Conservation (phyloP, 75 land plant species). For the Selaginella tamariscina region DNA sequence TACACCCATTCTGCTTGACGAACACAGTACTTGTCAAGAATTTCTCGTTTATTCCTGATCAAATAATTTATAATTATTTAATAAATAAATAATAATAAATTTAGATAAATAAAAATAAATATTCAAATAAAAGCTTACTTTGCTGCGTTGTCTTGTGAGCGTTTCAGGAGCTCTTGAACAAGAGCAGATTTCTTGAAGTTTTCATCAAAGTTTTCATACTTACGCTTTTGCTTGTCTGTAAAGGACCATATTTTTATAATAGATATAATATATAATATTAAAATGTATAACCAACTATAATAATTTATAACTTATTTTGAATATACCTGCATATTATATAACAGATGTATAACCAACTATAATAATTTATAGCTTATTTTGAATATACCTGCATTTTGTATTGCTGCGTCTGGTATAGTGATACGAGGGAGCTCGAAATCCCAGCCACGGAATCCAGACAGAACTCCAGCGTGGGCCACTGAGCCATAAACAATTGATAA, state of each 20-base stretch:
- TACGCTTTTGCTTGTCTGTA: background rate
- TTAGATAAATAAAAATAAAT: too few relatives aligned
- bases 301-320: too few relatives aligned
- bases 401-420: background rate
- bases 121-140: background rate
- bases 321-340: too few relatives aligned
- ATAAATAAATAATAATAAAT: background rate
- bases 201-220: background rate
- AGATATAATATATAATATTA: background rate
- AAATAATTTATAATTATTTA: background rate
- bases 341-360: too few relatives aligned
- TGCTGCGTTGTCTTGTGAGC: background rate
- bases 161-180: background rate
- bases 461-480: background rate
- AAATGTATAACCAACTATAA: too few relatives aligned
- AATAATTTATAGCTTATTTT: too few relatives aligned
- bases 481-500: too few relatives aligned
- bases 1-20: slow-evolving; percentile 99
- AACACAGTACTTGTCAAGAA: slow-evolving; percentile 77
- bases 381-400: background rate
- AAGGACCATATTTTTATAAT: background rate
- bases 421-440: background rate
- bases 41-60: slow-evolving; percentile 62
- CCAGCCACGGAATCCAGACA: background rate
- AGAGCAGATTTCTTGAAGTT: background rate